Percentiles rank a stretch among this genome's conserved stretches.
Evolutionary conservation across 768 basidiomycete genomes (phyloP).

Genomic region (Rhizopogon roseolus): DNA sequence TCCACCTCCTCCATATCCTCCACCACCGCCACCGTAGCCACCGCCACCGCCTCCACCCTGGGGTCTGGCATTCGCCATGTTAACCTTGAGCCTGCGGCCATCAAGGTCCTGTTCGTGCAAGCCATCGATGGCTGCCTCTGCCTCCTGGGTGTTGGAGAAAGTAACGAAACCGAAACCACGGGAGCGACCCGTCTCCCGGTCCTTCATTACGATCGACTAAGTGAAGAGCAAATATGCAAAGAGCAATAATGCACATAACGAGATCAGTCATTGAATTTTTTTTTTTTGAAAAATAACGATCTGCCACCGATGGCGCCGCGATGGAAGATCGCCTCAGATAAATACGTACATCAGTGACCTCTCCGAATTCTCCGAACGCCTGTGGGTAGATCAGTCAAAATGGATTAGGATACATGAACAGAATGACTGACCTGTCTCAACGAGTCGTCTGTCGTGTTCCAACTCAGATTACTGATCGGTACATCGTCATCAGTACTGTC

Average conservation of each 20-base stretch:
- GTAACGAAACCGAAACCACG: conserved; percentile 57
- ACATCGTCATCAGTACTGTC: conserved; percentile 1
- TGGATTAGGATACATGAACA: background rate
- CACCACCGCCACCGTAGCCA: conserved; percentile 12
- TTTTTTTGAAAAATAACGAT: conserved; percentile 9
- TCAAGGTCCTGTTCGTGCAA: conserved; percentile 52
- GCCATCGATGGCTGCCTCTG: conserved; percentile 38
- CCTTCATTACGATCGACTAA: conserved; percentile 35
- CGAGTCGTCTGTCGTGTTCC: conserved; percentile 25
- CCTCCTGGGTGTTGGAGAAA: conserved; percentile 25
- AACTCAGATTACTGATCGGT: conserved; percentile 26
- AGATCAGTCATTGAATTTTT: conserved; percentile 12
- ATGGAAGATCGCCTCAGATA: conserved; percentile 23
- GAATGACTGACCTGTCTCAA: conserved; percentile 19
- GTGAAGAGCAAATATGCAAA: conserved; percentile 2
- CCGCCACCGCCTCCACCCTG: conserved; percentile 15
- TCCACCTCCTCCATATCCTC: conserved; percentile 9
- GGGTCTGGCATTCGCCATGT: conserved; percentile 29
- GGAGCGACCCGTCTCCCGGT: conserved; percentile 54
- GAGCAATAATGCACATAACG: conserved; percentile 19
- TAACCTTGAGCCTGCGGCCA: conserved; percentile 50
- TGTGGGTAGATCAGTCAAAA: conserved; percentile 11
- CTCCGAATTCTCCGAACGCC: conserved; percentile 42
- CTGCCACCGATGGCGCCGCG: conserved; percentile 27
- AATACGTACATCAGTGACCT: conserved; percentile 45